Base-by-base conservation (phyloP, 140 eudicot genomes). In the Oenanthe javanica region DNA sequence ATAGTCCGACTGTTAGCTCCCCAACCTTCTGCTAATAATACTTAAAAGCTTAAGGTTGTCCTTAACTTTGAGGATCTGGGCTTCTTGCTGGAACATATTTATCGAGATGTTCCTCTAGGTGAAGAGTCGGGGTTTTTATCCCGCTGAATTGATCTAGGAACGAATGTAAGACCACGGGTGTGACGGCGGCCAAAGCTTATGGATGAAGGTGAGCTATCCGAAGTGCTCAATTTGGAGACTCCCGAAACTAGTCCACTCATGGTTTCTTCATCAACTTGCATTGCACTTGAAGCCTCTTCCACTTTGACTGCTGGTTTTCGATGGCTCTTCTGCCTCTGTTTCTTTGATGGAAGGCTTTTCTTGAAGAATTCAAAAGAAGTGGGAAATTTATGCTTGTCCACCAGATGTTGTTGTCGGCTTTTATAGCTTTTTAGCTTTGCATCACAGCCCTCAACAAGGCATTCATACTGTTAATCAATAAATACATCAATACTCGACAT, bases 321-420 rank as follows among this genome's bases (percentile, higher is more conserved):
- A 47, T 43, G 90, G 80, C 50, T 55, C 88, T 94, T 92, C 63
- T 78, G 86, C 84, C 98, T 87, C 1, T 85, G 93, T 77, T 94
- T 94, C 82, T 89, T 92, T 42, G 98, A 94, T 1, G 86, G 92
- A 19, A 61, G 89, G 19, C 90, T 74, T 79, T 92, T 92, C 82
- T 92, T 94, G 23, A 82, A 86, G 85, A 94, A 94, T 83, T 92
- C 93, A 25, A 89, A 94, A 36, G 97, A 85, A 79, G 94, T 78
- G 9, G 98, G 98, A 83, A 94, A 94, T 48, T 86, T 89, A 55
- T 94, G 98, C 81, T 92, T 94, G 89, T 92, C 98, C 54, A 94
- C 86, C 45, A 94, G 84, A 90, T 94, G 98, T 14, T 90, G 98
- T 74, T 94, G 97, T 82, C 98, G 86, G 78, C 89, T 89, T 84